phyloP scores from a whole-genome alignment of 2,329 filamentous ascomycete species.

The Graphilbum ipis-grandicollis region DNA sequence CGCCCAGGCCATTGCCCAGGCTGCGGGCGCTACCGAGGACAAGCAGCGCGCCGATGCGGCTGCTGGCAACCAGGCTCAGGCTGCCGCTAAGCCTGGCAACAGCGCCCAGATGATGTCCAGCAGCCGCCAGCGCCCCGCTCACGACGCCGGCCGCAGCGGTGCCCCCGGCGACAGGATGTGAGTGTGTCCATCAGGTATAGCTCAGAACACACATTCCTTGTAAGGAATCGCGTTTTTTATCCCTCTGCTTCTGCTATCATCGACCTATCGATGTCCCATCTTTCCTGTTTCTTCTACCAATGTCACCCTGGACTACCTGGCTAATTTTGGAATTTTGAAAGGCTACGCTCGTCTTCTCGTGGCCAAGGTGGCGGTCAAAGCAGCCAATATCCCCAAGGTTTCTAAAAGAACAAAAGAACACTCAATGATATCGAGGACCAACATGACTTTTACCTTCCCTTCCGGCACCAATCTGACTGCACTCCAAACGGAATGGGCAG shows the following conservation, averaged over 20 bases:
- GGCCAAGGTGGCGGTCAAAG: constrained; percentile 20
- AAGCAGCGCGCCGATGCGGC: constrained; percentile 53
- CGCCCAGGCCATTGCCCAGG: constrained; percentile 81
- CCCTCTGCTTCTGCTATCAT: constrained; percentile 47
- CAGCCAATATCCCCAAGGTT: constrained; percentile 19
- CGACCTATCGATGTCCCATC: background rate
- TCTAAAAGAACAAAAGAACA: constrained; percentile 6
- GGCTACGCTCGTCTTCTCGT: constrained; percentile 71
- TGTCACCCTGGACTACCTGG: too few relatives aligned
- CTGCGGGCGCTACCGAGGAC: constrained; percentile 61
- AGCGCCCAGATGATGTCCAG: constrained; percentile 52
- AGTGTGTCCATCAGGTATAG: constrained; percentile 23
- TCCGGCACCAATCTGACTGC: too few relatives aligned
- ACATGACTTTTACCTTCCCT: too few relatives aligned
- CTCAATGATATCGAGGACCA: background rate
- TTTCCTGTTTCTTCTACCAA: too few relatives aligned
- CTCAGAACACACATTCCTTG: constrained; percentile 41
- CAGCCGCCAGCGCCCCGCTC: constrained; percentile 56
- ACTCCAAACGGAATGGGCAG: too few relatives aligned
- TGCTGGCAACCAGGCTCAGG: constrained; percentile 40
- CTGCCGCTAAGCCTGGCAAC: constrained; percentile 33
- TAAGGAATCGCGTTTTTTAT: constrained; percentile 77
- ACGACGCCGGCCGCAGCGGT: constrained; percentile 57
- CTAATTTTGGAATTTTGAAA: background rate
- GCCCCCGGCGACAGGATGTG: constrained; percentile 88